Base-by-base conservation (phyloP, 768 basidiomycete genomes). In the Psilocybe cyanescens region DNA sequence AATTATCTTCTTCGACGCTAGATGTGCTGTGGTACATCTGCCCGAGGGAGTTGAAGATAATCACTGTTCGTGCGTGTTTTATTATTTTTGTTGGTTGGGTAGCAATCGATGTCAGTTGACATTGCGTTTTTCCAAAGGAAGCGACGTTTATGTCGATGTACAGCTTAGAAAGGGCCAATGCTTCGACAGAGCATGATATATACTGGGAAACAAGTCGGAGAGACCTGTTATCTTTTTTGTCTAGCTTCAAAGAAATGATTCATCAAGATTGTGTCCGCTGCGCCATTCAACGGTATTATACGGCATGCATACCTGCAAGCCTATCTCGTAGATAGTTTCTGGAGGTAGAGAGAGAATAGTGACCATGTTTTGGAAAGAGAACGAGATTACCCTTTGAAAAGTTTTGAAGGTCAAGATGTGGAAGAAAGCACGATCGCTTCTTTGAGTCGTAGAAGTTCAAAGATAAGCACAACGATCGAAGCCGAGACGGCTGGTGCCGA, bases 281-380 rank as follows among this genome's bases (percentile, higher is more conserved):
- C 24, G 24, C 24, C 12, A 3, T 29, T 16, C 8, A 29, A 4
- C 16, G 33, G 24, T 35, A 37, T 3, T 24, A 37, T 1, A 37
- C 33, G 12, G 35, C 11, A 55, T 55, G 35, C 14, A 28, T 39
- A 41, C 53, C 39, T 41, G 17, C 6, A 55, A 24, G 35, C 53
- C 53, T 12, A 55, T 55, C 16, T 55, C 53, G 53, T 55, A 55
- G 12, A 55, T 55, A 16, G 24, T 55, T 55, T 55, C 53, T 24
- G 53, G 53, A n/a, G 53, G 39, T 37, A 35, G 16, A 35, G 33
- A 55, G 14, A 44, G 41, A 44, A 44, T 12, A 44, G 8, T 44
- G 41, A 35, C 3, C 33, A 35, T 35, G 0, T 35, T 35, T 35
- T 2, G 24, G 2, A 24, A 35, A 35, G 33, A 35, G 33, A 11